Percentiles rank a stretch among this genome's conserved stretches.
phyloP scores from a whole-genome alignment of 176 grass and related monocot species.

The Saccharum spontaneum region DNA sequence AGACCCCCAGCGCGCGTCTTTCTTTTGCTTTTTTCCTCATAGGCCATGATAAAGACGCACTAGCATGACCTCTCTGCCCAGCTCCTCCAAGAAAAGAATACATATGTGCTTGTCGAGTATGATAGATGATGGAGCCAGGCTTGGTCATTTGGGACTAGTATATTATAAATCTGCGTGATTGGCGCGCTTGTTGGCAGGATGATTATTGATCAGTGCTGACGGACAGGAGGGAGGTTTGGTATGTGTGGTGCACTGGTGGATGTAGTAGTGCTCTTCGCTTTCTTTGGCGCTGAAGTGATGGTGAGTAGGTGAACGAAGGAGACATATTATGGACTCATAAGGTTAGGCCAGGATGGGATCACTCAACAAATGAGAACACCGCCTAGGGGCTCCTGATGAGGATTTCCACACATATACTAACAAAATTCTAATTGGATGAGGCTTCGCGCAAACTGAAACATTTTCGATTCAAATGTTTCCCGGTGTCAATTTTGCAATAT shows the following conservation, averaged over 20 bases:
- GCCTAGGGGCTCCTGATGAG: not conserved
- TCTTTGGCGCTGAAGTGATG: not conserved
- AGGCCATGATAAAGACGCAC: not conserved
- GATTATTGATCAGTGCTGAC: conserved; percentile 5
- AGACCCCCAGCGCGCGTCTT: too few species aligned
- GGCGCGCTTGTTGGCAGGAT: not conserved
- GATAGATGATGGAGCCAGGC: not conserved
- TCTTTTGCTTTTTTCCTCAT: not conserved
- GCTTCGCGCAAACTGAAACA: not conserved
- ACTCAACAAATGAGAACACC: not conserved
- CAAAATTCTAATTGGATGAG: not conserved
- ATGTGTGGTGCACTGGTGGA: not conserved
- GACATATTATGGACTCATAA: not conserved
- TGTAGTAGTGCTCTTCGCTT: not conserved
- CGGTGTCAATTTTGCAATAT: not conserved
- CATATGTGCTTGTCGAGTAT: not conserved
- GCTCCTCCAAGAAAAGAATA: not conserved
- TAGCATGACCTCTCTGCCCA: not conserved
- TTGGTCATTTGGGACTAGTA: not conserved
- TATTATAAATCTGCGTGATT: not conserved
- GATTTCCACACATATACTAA: not conserved
- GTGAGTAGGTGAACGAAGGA: not conserved
- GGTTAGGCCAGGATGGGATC: conserved; percentile 26
- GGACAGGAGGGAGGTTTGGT: not conserved
- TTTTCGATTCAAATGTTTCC: not conserved